phyloP scores from a whole-genome alignment of 805 yeast genomes.

The Wickerhamomyces rabaulensis region DNA sequence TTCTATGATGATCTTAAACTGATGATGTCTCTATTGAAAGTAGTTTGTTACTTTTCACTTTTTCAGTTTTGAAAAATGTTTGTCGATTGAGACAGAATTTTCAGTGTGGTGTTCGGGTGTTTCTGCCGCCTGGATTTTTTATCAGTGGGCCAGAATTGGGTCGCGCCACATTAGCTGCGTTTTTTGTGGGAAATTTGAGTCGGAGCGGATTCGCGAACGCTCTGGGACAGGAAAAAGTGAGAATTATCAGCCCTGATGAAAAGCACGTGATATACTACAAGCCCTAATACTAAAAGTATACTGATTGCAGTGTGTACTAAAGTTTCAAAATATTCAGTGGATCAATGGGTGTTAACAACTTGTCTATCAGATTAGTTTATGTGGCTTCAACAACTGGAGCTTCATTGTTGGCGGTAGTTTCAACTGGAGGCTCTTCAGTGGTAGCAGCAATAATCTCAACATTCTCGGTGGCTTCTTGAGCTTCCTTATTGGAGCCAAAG shows the following conservation, averaged over 20 bases:
- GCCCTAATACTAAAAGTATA: neutral
- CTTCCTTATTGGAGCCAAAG: conserved; percentile 5
- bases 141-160: too few species aligned
- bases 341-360: neutral
- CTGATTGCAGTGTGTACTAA: too few species aligned
- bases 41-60: conserved; percentile 14
- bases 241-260: neutral
- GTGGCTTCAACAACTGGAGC: neutral
- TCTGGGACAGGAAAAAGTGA: too few species aligned
- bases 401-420: neutral
- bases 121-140: too few species aligned
- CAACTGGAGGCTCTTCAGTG: neutral
- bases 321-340: neutral
- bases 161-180: too few species aligned
- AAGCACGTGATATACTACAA: neutral
- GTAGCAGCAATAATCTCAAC: neutral
- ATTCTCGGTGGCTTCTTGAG: neutral
- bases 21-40: conserved; percentile 7
- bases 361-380: neutral
- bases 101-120: conserved; percentile 15
- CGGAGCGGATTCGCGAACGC: too few species aligned
- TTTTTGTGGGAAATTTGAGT: neutral
- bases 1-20: conserved; percentile 21
- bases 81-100: conserved; percentile 8
- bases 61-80: conserved; percentile 26